Base-by-base conservation (phyloP, 768 basidiomycete genomes). In the Calocera cornea region DNA sequence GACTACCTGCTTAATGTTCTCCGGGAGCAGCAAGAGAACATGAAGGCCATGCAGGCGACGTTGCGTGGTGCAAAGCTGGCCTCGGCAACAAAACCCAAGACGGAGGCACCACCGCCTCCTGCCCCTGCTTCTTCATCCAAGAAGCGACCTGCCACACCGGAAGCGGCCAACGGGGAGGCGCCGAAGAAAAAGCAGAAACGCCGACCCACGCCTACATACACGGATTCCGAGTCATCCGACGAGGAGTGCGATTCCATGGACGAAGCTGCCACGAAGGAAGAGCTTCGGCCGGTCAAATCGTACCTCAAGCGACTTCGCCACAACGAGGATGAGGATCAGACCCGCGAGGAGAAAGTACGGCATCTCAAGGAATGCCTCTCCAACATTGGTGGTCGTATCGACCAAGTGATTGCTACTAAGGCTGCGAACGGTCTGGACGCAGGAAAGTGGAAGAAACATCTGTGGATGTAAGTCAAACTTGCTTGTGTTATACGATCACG, bases 241-340 rank as follows among this genome's bases (percentile, higher is more conserved):
- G 90, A 91, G 77, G 94, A 92, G 89, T 93, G 75, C 68, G 88
- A 82, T 24, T 97, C 95, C 1, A 97, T 97, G 95, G 94, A 97
- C 71, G 95, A 97, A 76, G 80, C 81, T 22, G 80, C 88, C 11
- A 95, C 95, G 17, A 99, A 99, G 78, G 94, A 97, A 77, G 90
- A 94, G 74, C 75, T 98, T 64, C 86, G 97, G 60, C 97, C 97
- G 8, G 97, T 97, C 68, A 98, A 98, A 82, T 91, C 92, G 76
- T 92, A 97, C 75, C 81, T 66, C 27, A 65, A 65, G 33, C 19
- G 44, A 12, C 34, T 31, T 7, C 14, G n/a, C 44, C 63, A 66
- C 3, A 65, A 27, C 34, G 2, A 38, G 14, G 34, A n/a, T 36
- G 40, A 34, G 34, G 54, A 70, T 22, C 73, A 94, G 90, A 98